Conservation (phyloP, 2,329 filamentous ascomycete genomes). For the Phoma sp. region DNA sequence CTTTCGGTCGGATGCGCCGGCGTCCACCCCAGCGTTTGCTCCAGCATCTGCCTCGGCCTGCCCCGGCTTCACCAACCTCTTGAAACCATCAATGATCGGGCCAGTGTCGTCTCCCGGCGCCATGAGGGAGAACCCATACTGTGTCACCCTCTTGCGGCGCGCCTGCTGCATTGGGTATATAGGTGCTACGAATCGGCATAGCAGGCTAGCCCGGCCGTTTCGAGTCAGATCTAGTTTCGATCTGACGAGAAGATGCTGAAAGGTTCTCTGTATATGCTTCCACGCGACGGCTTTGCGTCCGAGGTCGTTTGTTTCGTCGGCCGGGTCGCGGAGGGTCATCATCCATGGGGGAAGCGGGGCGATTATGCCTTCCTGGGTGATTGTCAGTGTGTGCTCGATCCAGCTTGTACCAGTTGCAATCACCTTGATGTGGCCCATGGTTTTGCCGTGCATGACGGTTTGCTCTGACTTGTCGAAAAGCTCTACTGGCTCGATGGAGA, state of each 20-base stretch:
- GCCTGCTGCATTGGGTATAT: constrained; percentile 24
- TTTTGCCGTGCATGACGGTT: constrained; percentile 25
- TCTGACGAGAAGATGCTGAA: constrained; percentile 34
- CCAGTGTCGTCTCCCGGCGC: background rate
- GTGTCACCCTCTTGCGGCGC: constrained; percentile 23
- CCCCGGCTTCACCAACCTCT: no score
- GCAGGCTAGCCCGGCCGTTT: constrained; percentile 25
- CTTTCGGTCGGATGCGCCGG: no score
- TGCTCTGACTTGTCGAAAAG: constrained; percentile 51
- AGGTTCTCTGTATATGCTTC: constrained; percentile 58
- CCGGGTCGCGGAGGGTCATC: constrained; percentile 66
- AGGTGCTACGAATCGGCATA: constrained; percentile 34
- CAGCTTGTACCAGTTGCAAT: background rate
- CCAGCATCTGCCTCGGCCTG: no score
- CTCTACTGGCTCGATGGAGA: constrained; percentile 58
- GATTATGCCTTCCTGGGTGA: constrained; percentile 19
- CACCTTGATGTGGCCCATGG: constrained; percentile 29
- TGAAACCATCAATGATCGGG: background rate
- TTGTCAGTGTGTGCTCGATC: constrained; percentile 11
- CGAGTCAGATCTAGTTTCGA: constrained; percentile 22
- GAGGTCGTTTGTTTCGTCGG: constrained; percentile 64
- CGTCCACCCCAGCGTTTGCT: no score
- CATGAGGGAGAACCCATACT: constrained; percentile 22
- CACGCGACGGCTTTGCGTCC: constrained; percentile 59
- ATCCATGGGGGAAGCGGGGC: constrained; percentile 41